Evolutionary conservation across 495 filamentous ascomycete genomes (phyloP), one percentile per base, ranked within the genome.

Genomic region (Lentithecium fluviatile): DNA sequence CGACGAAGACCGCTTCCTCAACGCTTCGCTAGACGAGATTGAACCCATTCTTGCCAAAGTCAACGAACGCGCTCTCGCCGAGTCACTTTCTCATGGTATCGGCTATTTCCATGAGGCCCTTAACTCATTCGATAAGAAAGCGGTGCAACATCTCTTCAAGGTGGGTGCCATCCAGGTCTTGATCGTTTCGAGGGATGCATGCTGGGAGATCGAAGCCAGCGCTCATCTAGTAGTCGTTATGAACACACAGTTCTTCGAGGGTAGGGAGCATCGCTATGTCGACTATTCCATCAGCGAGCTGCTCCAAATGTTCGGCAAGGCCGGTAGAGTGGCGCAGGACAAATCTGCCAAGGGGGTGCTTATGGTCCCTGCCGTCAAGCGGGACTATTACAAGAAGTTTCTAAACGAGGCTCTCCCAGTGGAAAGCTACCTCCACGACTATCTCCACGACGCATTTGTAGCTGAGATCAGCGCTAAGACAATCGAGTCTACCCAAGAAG

Each of bases 271-370:
- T 75, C 87, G 94, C 20, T 99, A 99, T 74, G 86, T 97, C 62
- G 94, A 99, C 74, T 97, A 97, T 69, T 88, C 92, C 2, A 83
- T 97, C 60, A 92, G 87, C 69, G 94, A 99, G 70, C 81, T 99
- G n/a, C 77, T 99, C n/a, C 95, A 99, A 68, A 99, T 99, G 95
- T 96, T 97, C 60, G 94, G 94, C 66, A 95, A 91, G 71, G 90
- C 94, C 24, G 85, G 88, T 26, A 87, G 91, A 52, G 80, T 90
- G 6, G 82, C 85, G 8, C 74, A 83, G 60, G 93, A 96, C 69
- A 92, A 92, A 57, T 77, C 84, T 21, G 88, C 90, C 50, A 89
- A 88, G 59, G 95, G 93, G 58, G 89, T 99, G 15, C 77, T 99
- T 29, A 96, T 99, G 92, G 86, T 96, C 5, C 89, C 93, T 4